Evolutionary conservation across 1,284 basidiomycete species (phyloP).

Genomic region (Pseudozyma sp.): DNA sequence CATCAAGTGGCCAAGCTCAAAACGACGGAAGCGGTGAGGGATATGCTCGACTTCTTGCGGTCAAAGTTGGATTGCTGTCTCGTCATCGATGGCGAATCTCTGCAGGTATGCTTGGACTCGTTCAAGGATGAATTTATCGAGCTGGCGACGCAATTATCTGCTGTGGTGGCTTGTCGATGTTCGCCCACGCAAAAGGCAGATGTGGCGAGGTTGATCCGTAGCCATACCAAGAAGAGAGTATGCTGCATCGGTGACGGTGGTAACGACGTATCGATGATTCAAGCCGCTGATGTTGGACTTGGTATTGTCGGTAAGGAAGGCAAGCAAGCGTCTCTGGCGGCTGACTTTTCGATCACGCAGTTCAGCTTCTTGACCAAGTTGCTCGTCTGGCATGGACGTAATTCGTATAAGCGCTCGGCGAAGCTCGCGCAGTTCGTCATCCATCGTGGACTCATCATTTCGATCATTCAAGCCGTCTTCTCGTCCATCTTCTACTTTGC

Average conservation of each 20-base stretch:
- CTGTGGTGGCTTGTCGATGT: slow-evolving; percentile 96
- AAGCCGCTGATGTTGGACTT: slow-evolving; percentile 91
- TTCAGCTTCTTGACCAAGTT: slow-evolving; percentile 95
- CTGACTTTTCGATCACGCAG: slow-evolving; percentile 96
- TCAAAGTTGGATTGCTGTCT: slow-evolving; percentile 96
- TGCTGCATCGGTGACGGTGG: slow-evolving; percentile 98
- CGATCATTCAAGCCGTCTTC: slow-evolving; percentile 89
- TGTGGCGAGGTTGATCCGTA: slow-evolving; percentile 89
- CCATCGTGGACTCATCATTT: slow-evolving; percentile 92
- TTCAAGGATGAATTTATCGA: slow-evolving; percentile 95
- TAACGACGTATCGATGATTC: slow-evolving; percentile 96
- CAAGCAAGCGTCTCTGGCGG: slow-evolving; percentile 95
- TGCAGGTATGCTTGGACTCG: slow-evolving; percentile 89
- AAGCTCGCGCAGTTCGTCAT: slow-evolving; percentile 99
- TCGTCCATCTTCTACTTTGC: slow-evolving; percentile 98
- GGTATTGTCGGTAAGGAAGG: slow-evolving; percentile 99
- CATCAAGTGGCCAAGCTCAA: slow-evolving; percentile 93
- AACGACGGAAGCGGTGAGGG: slow-evolving; percentile 82
- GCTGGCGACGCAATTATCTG: slow-evolving; percentile 92
- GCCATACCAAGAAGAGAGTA: slow-evolving; percentile 89
- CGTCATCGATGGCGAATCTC: slow-evolving; percentile 97
- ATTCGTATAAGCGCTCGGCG: slow-evolving; percentile 96
- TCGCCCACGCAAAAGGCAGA: slow-evolving; percentile 99
- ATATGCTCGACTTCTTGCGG: slow-evolving; percentile 93
- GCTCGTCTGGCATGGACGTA: slow-evolving; percentile 95